Evolutionary conservation across 768 basidiomycete genomes (phyloP), one percentile per base, ranked within the genome.

Genomic region (Lyophyllum decastes): DNA sequence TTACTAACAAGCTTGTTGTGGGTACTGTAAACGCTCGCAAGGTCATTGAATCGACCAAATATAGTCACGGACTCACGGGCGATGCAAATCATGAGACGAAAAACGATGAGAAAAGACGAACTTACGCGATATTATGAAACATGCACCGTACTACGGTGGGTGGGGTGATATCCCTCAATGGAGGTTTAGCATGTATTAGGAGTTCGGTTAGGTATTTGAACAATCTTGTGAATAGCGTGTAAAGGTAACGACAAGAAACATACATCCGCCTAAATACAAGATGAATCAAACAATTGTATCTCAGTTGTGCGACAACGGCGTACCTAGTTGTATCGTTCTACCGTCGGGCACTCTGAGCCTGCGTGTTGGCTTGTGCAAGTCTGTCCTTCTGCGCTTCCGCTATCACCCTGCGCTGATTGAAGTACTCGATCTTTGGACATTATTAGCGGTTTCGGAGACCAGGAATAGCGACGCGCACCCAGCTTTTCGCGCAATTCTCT

Each of bases 361-460:
- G 73, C 22, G 70, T 70, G 54, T 68, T 71, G 6, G 74, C 76
- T 57, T 78, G 78, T 17, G 82, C 82, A 27, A 92, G 79, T 52
- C 88, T 75, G 40, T 86, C 84, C 66, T 88, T 90, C 72, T 93
- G 92, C 55, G 86, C 84, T 59, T 89, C 90, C 9, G 85, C 89
- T 51, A 95, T 82, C 34, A 92, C 83, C 52, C 95, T 81, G 34
- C 94, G 85, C 70, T 93, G 90, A 76, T 97, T 96, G 68, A 98
- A 97, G 71, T 98, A 96, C 25, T 92, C 91, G 65, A 98, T 88
- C 95, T 98, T 63, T 33, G 14, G 44, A 46, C 56, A 52, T 21
- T 38, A 30, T 17, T 33, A 10, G 40, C 54, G 48, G 21, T 47
- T 11, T 11, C 22, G 17, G 24, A 25, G 27, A 6, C 6, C 16